Conservation (phyloP, 768 basidiomycete species). For the Hebeloma cylindrosporum region DNA sequence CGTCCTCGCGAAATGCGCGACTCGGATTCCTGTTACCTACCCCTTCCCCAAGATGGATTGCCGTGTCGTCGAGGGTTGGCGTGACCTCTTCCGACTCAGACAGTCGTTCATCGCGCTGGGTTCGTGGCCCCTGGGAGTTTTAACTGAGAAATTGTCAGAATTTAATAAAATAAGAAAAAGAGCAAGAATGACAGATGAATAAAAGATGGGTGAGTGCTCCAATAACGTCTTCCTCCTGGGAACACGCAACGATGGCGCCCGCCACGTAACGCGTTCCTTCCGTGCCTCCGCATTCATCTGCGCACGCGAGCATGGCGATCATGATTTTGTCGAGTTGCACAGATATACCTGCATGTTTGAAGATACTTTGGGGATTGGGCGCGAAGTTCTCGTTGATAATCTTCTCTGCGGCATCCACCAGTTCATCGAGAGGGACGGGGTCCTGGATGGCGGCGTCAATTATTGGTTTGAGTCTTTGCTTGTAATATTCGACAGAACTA, state of each 20-base stretch:
- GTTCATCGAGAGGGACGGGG: slow-evolving; percentile 12
- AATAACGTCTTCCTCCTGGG: slow-evolving; percentile 12
- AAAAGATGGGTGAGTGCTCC: slow-evolving; percentile 13
- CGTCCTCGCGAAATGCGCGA: slow-evolving; percentile 3
- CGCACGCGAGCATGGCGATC: slow-evolving; percentile 15
- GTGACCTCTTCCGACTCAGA: neutral
- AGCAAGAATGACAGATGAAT: slow-evolving; percentile 16
- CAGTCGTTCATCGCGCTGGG: neutral
- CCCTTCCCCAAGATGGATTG: no score
- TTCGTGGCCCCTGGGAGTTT: slow-evolving; percentile 6
- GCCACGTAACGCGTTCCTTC: slow-evolving; percentile 19
- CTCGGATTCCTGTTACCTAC: no score
- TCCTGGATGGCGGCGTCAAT: no score
- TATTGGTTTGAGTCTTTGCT: no score
- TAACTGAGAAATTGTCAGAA: slow-evolving; percentile 13
- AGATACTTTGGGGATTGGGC: neutral
- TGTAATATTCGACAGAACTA: no score
- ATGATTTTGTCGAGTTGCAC: slow-evolving; percentile 14
- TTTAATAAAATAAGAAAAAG: neutral
- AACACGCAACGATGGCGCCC: slow-evolving; percentile 12
- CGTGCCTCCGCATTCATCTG: slow-evolving; percentile 17
- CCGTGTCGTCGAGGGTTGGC: no score
- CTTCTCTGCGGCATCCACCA: slow-evolving; percentile 11
- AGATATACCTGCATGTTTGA: slow-evolving; percentile 5
- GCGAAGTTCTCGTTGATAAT: slow-evolving; percentile 10